A percentile compares a stretch with the other conserved stretches of the same genome.
Conservation (phyloP, 2,329 filamentous ascomycete genomes). For the Pezicula neosporulosa region DNA sequence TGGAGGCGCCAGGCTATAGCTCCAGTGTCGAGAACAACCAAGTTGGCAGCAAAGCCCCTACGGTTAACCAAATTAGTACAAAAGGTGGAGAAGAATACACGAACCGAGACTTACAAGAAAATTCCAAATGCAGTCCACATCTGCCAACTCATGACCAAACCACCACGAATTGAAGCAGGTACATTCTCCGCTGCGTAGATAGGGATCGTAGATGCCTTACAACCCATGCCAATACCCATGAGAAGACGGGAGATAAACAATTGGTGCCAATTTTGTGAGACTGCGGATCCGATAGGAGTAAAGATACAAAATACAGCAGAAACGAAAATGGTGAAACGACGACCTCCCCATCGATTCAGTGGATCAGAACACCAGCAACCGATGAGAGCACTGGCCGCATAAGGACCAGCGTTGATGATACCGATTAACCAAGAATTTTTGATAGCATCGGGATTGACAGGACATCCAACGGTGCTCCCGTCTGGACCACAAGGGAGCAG, state of each 20-base stretch:
- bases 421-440: slow-evolving; percentile 48
- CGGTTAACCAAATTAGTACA: too few relatives aligned
- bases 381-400: slow-evolving; percentile 41
- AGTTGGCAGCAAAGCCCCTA: slow-evolving; percentile 26
- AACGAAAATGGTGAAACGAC: slow-evolving; percentile 70
- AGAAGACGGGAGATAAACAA: slow-evolving; percentile 51
- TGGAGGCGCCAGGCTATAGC: slow-evolving; percentile 59
- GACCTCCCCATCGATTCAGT: slow-evolving; percentile 59
- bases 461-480: slow-evolving; percentile 3
- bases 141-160: slow-evolving; percentile 83
- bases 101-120: slow-evolving; percentile 33
- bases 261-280: slow-evolving; percentile 55
- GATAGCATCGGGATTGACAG: neutral
- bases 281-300: slow-evolving; percentile 55
- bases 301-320: slow-evolving; percentile 57
- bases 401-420: slow-evolving; percentile 53
- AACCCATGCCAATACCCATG: slow-evolving; percentile 58
- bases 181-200: slow-evolving; percentile 52
- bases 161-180: slow-evolving; percentile 49
- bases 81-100: neutral
- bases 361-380: slow-evolving; percentile 68
- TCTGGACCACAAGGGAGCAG: slow-evolving; percentile 1
- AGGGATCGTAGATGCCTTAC: slow-evolving; percentile 45
- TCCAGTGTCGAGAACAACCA: slow-evolving; percentile 50
- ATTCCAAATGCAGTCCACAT: slow-evolving; percentile 64